phyloP scores from a whole-genome alignment of 2,329 filamentous ascomycete species.

The Aureobasidium leucospermi region DNA sequence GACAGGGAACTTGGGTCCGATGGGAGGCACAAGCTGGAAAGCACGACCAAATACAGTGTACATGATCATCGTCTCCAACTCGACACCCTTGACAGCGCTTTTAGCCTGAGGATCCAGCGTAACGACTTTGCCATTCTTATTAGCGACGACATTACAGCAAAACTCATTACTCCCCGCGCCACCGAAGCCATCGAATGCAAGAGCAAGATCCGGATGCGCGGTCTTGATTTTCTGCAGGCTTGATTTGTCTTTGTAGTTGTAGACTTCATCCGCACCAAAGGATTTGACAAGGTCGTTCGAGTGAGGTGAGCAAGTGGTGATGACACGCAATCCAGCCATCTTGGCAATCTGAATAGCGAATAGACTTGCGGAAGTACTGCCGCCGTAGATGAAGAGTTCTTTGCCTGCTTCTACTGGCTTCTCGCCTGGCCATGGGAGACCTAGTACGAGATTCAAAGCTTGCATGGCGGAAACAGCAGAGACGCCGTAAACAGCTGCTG shows the following conservation, averaged over 20 bases:
- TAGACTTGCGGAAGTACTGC: not conserved
- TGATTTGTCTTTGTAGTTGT: conserved; percentile 38
- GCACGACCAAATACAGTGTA: not conserved
- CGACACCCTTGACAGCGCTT: not conserved
- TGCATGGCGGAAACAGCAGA: not conserved
- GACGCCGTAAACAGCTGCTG: not conserved
- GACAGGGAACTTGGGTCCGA: not conserved
- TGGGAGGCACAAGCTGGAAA: not conserved
- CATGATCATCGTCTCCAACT: not conserved
- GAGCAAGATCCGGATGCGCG: not conserved
- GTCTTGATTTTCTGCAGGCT: conserved; percentile 33
- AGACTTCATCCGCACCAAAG: conserved; percentile 37
- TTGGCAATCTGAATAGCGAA: not conserved
- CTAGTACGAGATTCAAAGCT: not conserved
- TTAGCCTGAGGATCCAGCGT: not conserved
- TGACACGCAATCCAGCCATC: conserved; percentile 22
- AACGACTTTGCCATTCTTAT: not conserved
- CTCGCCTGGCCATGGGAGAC: not conserved
- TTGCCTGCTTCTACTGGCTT: not conserved
- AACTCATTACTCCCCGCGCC: not conserved
- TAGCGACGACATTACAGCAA: not conserved
- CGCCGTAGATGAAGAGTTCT: not conserved
- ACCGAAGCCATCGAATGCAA: not conserved
- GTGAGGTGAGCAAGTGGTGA: conserved; percentile 35
- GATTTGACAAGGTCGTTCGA: conserved; percentile 37